These are phyloP conservation scores for Mycena olivaceomarginata DNA, from an alignment of 768 basidiomycete genomes.

Conservation along the genomic window DNA sequence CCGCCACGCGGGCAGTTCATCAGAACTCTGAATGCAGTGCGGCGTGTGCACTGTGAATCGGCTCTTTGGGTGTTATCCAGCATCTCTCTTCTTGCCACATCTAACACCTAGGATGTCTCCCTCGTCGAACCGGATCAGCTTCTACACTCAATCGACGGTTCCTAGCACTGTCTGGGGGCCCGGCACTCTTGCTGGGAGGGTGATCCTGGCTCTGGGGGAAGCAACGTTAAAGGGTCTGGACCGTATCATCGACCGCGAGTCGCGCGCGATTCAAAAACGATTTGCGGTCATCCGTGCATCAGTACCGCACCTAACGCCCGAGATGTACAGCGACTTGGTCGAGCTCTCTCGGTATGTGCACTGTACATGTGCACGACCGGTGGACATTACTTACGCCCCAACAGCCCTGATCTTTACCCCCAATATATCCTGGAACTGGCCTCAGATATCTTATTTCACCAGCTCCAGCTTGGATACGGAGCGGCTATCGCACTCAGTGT, in stretches of 20 bases:
- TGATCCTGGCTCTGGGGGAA: constrained; percentile 28
- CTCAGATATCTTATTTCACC: neutral
- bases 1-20: too few species aligned
- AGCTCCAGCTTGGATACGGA: constrained; percentile 10
- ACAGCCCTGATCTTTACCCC: constrained; percentile 17
- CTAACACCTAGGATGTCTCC: neutral
- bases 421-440: constrained; percentile 3
- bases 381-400: too few species aligned
- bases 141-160: constrained; percentile 23
- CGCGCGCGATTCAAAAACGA: constrained; percentile 28
- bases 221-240: constrained; percentile 18
- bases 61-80: too few species aligned
- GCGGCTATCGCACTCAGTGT: constrained; percentile 3
- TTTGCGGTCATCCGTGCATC: neutral
- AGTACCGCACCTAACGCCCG: constrained; percentile 5
- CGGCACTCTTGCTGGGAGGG: constrained; percentile 26
- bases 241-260: constrained; percentile 27
- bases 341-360: constrained; percentile 28
- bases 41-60: too few species aligned
- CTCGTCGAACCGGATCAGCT: neutral
- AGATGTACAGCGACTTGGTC: constrained; percentile 31
- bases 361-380: neutral
- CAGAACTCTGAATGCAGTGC: too few species aligned
- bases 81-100: neutral
- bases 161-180: constrained; percentile 35